A percentile compares a stretch with the other conserved stretches of the same genome.
Evolutionary conservation across 305 asterid species (phyloP).

Genomic region (Salvia sclarea): DNA sequence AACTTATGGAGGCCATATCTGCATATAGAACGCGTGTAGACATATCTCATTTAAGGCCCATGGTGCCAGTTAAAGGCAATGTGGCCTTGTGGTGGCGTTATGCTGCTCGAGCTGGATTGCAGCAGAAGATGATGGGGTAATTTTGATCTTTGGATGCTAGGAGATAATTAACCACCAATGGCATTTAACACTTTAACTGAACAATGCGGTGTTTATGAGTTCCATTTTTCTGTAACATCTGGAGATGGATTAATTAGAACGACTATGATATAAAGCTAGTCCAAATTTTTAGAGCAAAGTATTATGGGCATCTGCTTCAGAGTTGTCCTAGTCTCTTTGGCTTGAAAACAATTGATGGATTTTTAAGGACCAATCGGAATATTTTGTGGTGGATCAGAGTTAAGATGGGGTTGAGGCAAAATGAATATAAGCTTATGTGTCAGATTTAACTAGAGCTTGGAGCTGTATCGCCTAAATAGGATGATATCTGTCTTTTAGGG

Average conservation of each 20-base stretch:
- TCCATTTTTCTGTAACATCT: slow-evolving; percentile 23
- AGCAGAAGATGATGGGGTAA: slow-evolving; percentile 90
- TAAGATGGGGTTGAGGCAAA: neutral
- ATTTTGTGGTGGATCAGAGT: neutral
- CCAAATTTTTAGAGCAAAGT: slow-evolving; percentile 7
- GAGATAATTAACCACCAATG: slow-evolving; percentile 19
- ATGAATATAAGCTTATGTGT: neutral
- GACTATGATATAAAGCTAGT: slow-evolving; percentile 1
- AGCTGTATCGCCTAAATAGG: neutral
- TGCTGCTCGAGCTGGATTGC: slow-evolving; percentile 91
- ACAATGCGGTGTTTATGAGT: slow-evolving; percentile 21
- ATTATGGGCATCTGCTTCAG: neutral
- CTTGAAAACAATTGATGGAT: neutral
- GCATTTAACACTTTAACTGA: slow-evolving; percentile 21
- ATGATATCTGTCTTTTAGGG: neutral
- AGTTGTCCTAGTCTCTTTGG: neutral
- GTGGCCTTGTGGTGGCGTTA: slow-evolving; percentile 89
- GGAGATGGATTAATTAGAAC: neutral
- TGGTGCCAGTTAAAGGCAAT: slow-evolving; percentile 66
- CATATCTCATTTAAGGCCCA: slow-evolving; percentile 88
- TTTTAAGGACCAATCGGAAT: neutral
- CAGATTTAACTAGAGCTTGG: neutral
- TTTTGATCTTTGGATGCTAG: slow-evolving; percentile 26
- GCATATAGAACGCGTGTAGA: slow-evolving; percentile 76
- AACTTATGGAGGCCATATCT: slow-evolving; percentile 93